Conservation (phyloP, 306 rosid genomes). For the Ammopiptanthus mongolicus region DNA sequence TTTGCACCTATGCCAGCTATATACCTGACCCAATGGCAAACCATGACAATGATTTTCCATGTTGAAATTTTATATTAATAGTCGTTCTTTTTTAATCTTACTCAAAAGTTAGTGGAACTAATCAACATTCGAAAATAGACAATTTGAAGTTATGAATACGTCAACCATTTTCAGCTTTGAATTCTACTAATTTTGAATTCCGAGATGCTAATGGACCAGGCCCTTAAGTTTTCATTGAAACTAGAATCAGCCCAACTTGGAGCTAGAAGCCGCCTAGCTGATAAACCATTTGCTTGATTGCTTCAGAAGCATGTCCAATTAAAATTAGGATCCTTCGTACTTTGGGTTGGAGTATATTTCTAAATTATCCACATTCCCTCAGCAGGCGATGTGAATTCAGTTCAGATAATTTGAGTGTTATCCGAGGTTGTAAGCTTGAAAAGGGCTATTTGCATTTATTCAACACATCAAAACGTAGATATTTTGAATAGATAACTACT, state of each 20-base stretch:
- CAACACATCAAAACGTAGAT: neutral
- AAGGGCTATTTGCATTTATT: neutral
- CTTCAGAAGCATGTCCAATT: neutral
- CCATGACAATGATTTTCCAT: neutral
- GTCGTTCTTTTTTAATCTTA: neutral
- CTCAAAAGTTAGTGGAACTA: neutral
- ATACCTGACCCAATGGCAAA: neutral
- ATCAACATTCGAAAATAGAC: neutral
- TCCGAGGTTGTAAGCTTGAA: too few species aligned
- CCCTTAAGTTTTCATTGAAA: neutral
- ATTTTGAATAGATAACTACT: too few species aligned
- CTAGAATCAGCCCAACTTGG: neutral
- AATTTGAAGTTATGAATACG: neutral
- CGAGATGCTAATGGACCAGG: neutral
- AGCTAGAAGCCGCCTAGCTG: neutral
- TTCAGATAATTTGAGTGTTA: too few species aligned
- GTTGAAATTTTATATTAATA: neutral
- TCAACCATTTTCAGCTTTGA: conserved; percentile 7
- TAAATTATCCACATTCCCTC: too few species aligned
- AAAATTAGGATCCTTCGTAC: neutral
- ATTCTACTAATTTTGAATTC: neutral
- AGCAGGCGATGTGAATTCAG: too few species aligned
- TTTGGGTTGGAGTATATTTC: too few species aligned
- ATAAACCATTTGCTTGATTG: neutral
- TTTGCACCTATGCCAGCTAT: neutral